Base-by-base conservation (phyloP, 2,329 filamentous ascomycete genomes). In the Pyrenochaeta sp. region DNA sequence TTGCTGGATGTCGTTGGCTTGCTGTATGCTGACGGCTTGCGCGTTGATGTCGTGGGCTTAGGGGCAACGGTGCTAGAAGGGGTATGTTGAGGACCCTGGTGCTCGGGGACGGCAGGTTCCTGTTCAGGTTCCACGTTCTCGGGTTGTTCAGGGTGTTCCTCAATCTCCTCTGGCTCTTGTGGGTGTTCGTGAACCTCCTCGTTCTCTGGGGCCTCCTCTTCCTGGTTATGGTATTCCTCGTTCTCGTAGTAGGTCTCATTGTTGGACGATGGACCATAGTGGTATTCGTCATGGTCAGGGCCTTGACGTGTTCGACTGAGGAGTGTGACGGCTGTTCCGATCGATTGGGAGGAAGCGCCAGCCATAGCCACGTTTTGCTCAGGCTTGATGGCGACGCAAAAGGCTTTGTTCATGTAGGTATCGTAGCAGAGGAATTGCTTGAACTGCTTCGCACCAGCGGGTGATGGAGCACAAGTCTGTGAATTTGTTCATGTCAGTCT, bases 381-480 rank as follows among this genome's bases (percentile, higher is more conserved):
- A n/a, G n/a, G n/a, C n/a, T n/a, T n/a, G n/a, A n/a, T n/a, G n/a
- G n/a, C n/a, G n/a, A n/a, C n/a, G n/a, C n/a, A n/a, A n/a, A n/a
- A n/a, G n/a, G n/a, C n/a, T n/a, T n/a, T n/a, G n/a, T n/a, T 41
- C 42, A 45, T 45, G 20, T 37, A 45, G 13, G 17, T 11, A 9
- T 41, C 38, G 15, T 30, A 7, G 18, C 42, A 45, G 7, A 11
- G 14, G 20, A 26, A 45, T 13, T 36, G 31, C 15, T 45, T 30
- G 30, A 36, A 45, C 14, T 23, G n/a, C 22, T 4, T 18, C 8
- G 10, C 37, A 45, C n/a, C n/a, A n/a, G n/a, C n/a, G n/a, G n/a
- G n/a, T n/a, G n/a, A n/a, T n/a, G n/a, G n/a, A n/a, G n/a, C n/a
- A n/a, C n/a, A n/a, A n/a, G n/a, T n/a, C n/a, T n/a, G n/a, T n/a